Conservation (phyloP, 2,329 filamentous ascomycete species). For the Aureobasidium sp. region DNA sequence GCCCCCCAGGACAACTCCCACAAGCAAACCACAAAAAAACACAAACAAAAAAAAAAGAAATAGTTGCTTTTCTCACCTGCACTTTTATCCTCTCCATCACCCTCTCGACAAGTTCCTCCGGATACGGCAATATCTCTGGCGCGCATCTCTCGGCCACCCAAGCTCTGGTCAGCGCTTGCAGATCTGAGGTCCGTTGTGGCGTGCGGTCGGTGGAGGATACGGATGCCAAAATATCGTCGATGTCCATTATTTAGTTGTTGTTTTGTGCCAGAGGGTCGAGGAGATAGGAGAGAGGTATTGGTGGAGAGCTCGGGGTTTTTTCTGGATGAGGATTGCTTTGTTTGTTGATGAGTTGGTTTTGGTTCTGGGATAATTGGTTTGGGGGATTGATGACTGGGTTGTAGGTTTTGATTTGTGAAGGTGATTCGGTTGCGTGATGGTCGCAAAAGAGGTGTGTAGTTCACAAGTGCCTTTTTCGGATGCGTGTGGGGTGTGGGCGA, state of each 20-base stretch:
- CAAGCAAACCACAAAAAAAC: neutral
- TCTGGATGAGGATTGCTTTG: neutral
- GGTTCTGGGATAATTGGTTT: neutral
- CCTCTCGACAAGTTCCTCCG: constrained; percentile 70
- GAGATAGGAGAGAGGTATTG: too few relatives aligned
- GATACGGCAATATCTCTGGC: constrained; percentile 79
- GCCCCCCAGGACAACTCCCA: too few relatives aligned
- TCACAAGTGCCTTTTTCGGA: neutral
- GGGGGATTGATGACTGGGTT: neutral
- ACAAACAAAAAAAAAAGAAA: neutral
- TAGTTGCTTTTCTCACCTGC: constrained; percentile 19
- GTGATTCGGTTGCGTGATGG: neutral
- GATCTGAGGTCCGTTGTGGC: constrained; percentile 60
- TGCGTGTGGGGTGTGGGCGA: neutral
- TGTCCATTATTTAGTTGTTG: constrained; percentile 33
- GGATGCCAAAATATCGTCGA: constrained; percentile 47
- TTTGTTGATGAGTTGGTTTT: neutral
- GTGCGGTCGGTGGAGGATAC: constrained; percentile 37
- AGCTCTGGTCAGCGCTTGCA: constrained; percentile 81
- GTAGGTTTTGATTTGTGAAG: neutral
- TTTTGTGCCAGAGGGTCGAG: neutral
- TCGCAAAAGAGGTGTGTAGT: neutral
- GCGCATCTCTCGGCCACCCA: constrained; percentile 91
- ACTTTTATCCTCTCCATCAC: constrained; percentile 48
- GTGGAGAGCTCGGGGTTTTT: too few relatives aligned